A percentile compares a stretch with the other conserved stretches of the same genome.
These are phyloP conservation scores for Fraxinus velutina DNA, from an alignment of 305 asterid genomes.

Conservation along the genomic window DNA sequence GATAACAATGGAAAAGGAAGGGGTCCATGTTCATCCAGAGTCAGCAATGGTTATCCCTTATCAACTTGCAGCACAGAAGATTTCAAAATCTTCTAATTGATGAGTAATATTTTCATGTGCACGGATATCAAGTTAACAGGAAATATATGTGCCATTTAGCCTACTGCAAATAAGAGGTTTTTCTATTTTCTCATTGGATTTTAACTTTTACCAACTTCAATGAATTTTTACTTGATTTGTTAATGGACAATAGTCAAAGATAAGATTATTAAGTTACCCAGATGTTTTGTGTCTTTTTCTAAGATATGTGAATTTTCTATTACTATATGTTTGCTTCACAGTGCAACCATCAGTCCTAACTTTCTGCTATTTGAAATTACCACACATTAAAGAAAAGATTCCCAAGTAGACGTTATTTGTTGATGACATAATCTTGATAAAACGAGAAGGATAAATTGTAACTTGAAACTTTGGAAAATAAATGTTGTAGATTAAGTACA, in stretches of 20 bases:
- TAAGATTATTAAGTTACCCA: not conserved
- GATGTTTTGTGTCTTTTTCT: not conserved
- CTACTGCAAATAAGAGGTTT: not conserved
- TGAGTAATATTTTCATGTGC: not conserved
- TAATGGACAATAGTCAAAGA: not conserved
- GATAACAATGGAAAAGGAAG: not conserved
- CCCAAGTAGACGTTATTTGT: not conserved
- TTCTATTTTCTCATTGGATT: not conserved
- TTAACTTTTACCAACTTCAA: not conserved
- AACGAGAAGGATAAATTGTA: not conserved
- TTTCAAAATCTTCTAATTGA: not conserved
- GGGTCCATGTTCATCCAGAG: not conserved
- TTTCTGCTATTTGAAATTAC: not conserved
- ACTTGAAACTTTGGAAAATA: not conserved
- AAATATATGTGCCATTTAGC: not conserved
- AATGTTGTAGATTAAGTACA: not conserved
- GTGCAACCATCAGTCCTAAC: not conserved
- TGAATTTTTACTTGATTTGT: not conserved
- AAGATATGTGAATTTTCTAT: not conserved
- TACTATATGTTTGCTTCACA: not conserved
- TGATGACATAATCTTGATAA: not conserved
- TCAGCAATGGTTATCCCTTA: not conserved
- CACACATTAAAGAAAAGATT: not conserved
- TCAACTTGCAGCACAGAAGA: not conserved
- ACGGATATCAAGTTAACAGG: not conserved